Conservation (phyloP, 805 yeast genomes). For the Nakazawaea molendinolei region DNA sequence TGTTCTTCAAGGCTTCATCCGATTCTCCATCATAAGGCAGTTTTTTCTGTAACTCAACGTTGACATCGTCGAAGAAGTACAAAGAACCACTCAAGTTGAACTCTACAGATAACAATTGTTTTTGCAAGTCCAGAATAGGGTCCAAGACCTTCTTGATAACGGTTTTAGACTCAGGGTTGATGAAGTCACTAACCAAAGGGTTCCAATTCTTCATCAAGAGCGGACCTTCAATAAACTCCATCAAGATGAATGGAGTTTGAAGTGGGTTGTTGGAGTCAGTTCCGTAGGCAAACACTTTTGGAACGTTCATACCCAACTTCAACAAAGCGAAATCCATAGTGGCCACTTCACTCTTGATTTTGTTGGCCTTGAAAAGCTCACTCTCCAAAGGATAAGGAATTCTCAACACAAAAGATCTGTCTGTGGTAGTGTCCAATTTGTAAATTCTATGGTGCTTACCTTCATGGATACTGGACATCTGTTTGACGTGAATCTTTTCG, state of each 20-base stretch:
- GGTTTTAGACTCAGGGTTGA: constrained; percentile 41
- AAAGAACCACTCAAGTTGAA: constrained; percentile 78
- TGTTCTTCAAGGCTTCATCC: constrained; percentile 41
- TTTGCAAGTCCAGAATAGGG: constrained; percentile 66
- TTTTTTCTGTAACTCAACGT: constrained; percentile 31
- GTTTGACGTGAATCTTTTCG: constrained; percentile 47
- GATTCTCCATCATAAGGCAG: constrained; percentile 59
- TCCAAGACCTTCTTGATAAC: constrained; percentile 55
- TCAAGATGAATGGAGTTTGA: constrained; percentile 68
- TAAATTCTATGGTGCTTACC: constrained; percentile 92
- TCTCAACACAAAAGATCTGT: constrained; percentile 63
- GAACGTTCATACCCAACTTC: constrained; percentile 64
- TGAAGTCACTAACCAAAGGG: constrained; percentile 61
- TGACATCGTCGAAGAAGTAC: constrained; percentile 69
- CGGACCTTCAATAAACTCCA: constrained; percentile 77
- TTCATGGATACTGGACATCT: constrained; percentile 81
- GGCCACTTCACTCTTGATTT: constrained; percentile 86
- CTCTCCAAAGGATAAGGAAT: constrained; percentile 78
- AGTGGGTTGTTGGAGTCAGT: constrained; percentile 54
- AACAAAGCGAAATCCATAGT: constrained; percentile 74
- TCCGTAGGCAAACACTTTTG: constrained; percentile 67
- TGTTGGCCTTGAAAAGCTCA: constrained; percentile 54
- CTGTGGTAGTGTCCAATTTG: constrained; percentile 57
- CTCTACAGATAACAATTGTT: constrained; percentile 43
- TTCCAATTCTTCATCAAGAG: constrained; percentile 87